Evolutionary conservation across 2,329 filamentous ascomycete genomes (phyloP).

Genomic region (Scedosporium boydii): DNA sequence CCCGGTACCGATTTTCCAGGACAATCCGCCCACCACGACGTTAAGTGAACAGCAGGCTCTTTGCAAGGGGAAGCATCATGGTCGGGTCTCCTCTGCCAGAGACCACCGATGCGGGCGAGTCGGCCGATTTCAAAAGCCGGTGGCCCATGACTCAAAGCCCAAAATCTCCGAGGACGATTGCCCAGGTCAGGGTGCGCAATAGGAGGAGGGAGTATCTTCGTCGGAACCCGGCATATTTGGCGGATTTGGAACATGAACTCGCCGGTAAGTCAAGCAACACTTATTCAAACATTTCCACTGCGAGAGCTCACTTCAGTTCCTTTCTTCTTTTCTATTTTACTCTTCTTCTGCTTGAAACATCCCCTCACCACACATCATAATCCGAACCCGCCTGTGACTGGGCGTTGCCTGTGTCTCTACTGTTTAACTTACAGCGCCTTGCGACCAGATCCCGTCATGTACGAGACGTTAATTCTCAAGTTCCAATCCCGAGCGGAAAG

Average conservation of each 20-base stretch:
- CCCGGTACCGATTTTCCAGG: no score
- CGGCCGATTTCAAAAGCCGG: constrained; percentile 6
- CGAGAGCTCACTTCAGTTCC: no score
- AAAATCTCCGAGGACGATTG: constrained; percentile 28
- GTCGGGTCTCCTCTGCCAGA: no score
- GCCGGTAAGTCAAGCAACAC: constrained; percentile 27
- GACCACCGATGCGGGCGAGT: no score
- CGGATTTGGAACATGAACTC: constrained; percentile 43
- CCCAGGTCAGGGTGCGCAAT: constrained; percentile 57
- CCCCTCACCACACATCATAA: not conserved
- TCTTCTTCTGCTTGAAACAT: not conserved
- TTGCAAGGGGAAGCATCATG: no score
- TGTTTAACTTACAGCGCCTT: not conserved
- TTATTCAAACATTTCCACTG: not conserved
- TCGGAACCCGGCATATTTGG: constrained; percentile 63
- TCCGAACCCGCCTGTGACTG: not conserved
- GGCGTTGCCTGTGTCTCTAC: not conserved
- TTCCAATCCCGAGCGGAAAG: constrained; percentile 68
- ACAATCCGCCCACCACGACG: no score
- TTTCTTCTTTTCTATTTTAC: not conserved
- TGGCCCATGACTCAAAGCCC: constrained; percentile 34
- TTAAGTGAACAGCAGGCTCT: no score
- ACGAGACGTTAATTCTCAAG: constrained; percentile 68
- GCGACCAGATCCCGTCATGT: constrained; percentile 61
- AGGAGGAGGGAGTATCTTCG: constrained; percentile 68